Conservation (phyloP, 2,329 filamentous ascomycete species). For the Verticillium albo-atrum region DNA sequence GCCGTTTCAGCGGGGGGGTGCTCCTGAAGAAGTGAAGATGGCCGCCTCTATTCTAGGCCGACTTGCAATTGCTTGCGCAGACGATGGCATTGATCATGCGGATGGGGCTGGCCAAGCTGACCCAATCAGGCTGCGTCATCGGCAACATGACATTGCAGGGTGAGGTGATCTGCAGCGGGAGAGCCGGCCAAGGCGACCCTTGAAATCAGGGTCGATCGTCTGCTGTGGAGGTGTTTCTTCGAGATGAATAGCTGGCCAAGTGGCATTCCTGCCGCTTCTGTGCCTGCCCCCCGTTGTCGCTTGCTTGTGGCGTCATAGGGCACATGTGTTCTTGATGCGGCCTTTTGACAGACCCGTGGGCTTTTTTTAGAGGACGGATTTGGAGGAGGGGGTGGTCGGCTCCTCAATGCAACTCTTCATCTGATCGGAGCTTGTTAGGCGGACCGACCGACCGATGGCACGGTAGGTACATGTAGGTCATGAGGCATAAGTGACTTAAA, state of each 20-base stretch:
- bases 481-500: background rate
- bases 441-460: background rate
- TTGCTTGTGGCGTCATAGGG: background rate
- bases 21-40: background rate
- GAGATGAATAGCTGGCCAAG: background rate
- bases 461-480: background rate
- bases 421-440: background rate
- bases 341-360: background rate
- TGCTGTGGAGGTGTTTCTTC: background rate
- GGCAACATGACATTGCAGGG: background rate
- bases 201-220: background rate
- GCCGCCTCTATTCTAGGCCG: background rate
- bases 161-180: background rate
- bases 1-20: background rate
- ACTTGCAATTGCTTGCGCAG: background rate
- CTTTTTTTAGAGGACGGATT: background rate
- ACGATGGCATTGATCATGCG: background rate
- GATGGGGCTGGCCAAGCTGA: background rate
- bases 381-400: background rate
- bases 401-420: background rate
- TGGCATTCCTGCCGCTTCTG: background rate
- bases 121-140: background rate
- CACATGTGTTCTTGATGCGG: background rate
- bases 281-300: background rate
- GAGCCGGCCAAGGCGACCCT: background rate